These are phyloP conservation scores for Ogataea paradorogensis DNA, from an alignment of 805 yeast genomes.

Conservation along the genomic window DNA sequence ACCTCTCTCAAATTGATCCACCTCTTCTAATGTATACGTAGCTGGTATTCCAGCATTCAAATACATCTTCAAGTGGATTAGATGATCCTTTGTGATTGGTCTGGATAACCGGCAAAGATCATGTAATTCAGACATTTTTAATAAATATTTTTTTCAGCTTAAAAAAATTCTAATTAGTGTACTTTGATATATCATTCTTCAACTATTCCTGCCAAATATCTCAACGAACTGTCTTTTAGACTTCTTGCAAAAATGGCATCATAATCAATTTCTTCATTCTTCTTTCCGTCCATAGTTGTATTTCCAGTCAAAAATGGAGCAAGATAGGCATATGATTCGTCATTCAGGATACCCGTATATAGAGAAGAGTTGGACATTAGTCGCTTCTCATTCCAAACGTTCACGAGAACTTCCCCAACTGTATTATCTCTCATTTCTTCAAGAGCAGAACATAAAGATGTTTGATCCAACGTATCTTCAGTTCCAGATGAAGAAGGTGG, in stretches of 20 bases:
- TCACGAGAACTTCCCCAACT: constrained; percentile 21
- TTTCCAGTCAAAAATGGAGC: constrained; percentile 36
- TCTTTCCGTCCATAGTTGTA: constrained; percentile 2
- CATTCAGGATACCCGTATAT: constrained; percentile 22
- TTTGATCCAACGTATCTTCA: constrained; percentile 11
- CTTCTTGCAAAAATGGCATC: constrained; percentile 24
- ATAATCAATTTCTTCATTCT: constrained; percentile 20
- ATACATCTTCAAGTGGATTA: constrained; percentile 43
- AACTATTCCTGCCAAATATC: constrained; percentile 35
- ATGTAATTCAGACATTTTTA: constrained; percentile 66
- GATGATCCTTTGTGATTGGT: constrained; percentile 48
- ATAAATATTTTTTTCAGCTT: constrained; percentile 1
- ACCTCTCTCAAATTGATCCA: constrained; percentile 51
- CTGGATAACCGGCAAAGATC: constrained; percentile 54
- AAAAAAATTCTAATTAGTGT: neutral
- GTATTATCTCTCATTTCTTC: constrained; percentile 20
- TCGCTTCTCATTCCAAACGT: constrained; percentile 14
- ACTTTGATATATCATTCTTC: constrained; percentile 5
- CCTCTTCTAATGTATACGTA: constrained; percentile 79
- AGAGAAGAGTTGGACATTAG: constrained; percentile 17
- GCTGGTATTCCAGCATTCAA: constrained; percentile 72
- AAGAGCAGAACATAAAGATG: constrained; percentile 30
- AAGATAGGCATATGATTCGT: constrained; percentile 44
- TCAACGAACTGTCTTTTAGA: constrained; percentile 34
- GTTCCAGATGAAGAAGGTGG: neutral